These are phyloP conservation scores for Graphiopsis chlorocephala DNA, from an alignment of 2,329 filamentous ascomycete species.

Conservation along the genomic window DNA sequence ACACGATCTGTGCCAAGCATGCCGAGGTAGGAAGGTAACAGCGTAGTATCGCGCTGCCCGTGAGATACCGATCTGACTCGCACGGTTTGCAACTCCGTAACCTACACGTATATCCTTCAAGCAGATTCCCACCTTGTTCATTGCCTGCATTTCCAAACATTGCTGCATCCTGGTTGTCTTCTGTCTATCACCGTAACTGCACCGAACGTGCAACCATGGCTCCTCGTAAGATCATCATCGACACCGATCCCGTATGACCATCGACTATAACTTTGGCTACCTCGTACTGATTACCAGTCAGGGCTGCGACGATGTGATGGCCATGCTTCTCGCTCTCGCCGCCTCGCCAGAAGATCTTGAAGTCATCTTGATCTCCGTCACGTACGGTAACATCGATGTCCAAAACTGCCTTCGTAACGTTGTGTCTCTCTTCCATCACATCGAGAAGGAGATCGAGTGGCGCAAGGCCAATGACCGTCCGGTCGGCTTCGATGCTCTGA, in stretches of 20 bases:
- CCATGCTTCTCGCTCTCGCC: constrained; percentile 81
- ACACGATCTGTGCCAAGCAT: not conserved
- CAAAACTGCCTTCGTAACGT: constrained; percentile 84
- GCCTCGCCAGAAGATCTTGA: constrained; percentile 81
- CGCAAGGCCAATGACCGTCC: constrained; percentile 64
- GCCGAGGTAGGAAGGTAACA: constrained; percentile 4
- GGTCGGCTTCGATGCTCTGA: constrained; percentile 71
- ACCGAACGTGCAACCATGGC: constrained; percentile 35
- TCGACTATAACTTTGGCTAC: not conserved
- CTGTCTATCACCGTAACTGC: not conserved
- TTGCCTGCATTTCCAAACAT: not conserved
- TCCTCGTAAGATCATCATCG: constrained; percentile 74
- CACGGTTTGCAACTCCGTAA: not conserved
- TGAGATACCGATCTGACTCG: not conserved
- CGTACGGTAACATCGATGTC: constrained; percentile 90
- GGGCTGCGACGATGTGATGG: constrained; percentile 88
- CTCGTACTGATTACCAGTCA: constrained; percentile 23
- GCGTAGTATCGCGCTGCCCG: not conserved
- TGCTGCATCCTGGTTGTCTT: not conserved
- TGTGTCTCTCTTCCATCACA: constrained; percentile 84
- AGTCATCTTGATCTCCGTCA: constrained; percentile 79
- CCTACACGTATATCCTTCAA: not conserved
- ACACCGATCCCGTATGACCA: constrained; percentile 78
- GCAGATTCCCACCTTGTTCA: not conserved
- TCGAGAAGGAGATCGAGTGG: constrained; percentile 87